These are phyloP conservation scores for Polychytrium aggregatum DNA, from an alignment of 192 early-diverging fungal genomes.

Conservation along the genomic window DNA sequence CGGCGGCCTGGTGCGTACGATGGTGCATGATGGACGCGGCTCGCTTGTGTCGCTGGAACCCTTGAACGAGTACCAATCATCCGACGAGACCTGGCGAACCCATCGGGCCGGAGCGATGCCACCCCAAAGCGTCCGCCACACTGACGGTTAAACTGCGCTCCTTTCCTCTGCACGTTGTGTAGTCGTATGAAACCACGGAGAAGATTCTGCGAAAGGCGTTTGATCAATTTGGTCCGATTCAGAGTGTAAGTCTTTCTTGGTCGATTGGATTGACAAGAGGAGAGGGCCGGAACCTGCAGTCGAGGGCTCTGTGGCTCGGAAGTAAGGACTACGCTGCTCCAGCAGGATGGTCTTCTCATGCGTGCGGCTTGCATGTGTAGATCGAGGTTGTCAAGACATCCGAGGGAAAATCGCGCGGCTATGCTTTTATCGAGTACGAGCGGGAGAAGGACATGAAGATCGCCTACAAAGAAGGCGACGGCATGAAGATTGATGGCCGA, in stretches of 20 bases:
- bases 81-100: background rate
- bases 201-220: constrained; percentile 68
- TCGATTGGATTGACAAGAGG: background rate
- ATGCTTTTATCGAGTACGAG: constrained; percentile 93
- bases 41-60: background rate
- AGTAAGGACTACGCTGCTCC: constrained; percentile 5
- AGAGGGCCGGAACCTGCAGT: background rate
- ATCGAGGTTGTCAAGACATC: constrained; percentile 55
- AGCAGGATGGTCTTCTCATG: background rate
- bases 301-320: constrained; percentile 2
- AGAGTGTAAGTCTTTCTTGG: constrained; percentile 41
- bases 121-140: background rate
- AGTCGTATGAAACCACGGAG: constrained; percentile 64
- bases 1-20: constrained; percentile 51
- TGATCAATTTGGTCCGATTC: constrained; percentile 67
- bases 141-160: background rate
- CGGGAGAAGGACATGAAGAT: constrained; percentile 73
- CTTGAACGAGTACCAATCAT: background rate
- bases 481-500: constrained; percentile 70
- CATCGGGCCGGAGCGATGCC: background rate
- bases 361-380: constrained; percentile 15
- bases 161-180: background rate
- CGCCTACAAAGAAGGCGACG: constrained; percentile 82
- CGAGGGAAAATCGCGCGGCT: constrained; percentile 71
- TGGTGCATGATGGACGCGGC: background rate